Evolutionary conservation across 1,139 yeast species (phyloP).

Genomic region (Suhomyces wounanorum): DNA sequence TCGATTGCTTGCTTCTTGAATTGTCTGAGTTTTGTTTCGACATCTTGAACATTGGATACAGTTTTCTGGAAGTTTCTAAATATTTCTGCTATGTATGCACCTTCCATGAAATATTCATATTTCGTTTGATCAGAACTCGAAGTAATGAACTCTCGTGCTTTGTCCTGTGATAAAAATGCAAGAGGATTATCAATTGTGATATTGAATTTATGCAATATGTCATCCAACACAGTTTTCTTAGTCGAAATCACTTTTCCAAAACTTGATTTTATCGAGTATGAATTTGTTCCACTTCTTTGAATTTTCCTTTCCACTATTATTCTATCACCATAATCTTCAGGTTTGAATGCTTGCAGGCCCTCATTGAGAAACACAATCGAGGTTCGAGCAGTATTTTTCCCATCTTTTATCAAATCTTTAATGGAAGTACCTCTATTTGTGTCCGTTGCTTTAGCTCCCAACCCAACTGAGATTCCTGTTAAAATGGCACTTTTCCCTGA

Average conservation of each 20-base stretch:
- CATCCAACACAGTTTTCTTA: conserved; percentile 66
- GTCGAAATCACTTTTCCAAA: conserved; percentile 55
- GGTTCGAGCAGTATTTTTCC: conserved; percentile 64
- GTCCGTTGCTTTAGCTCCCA: conserved; percentile 93
- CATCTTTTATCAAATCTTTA: conserved; percentile 75
- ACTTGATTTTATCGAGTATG: conserved; percentile 57
- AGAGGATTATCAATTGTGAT: conserved; percentile 89
- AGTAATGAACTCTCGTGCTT: conserved; percentile 86
- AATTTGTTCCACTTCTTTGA: conserved; percentile 48
- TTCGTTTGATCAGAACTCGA: conserved; percentile 70
- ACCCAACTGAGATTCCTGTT: conserved; percentile 86
- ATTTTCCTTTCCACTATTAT: conserved; percentile 76
- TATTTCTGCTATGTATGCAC: conserved; percentile 69
- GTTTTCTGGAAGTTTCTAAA: conserved; percentile 50
- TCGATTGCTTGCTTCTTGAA: conserved; percentile 30
- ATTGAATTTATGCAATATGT: conserved; percentile 67
- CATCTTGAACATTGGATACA: conserved; percentile 38
- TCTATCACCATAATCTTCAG: conserved; percentile 62
- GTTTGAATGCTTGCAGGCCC: conserved; percentile 65
- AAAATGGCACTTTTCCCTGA: conserved; percentile 93
- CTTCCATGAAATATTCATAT: conserved; percentile 76
- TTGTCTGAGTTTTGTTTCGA: conserved; percentile 40
- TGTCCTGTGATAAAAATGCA: conserved; percentile 91
- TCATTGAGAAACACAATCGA: conserved; percentile 61
- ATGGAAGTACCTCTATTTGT: conserved; percentile 82